Evolutionary conservation across 306 rosid genomes (phyloP).

Genomic region (Ziziphus jujuba): DNA sequence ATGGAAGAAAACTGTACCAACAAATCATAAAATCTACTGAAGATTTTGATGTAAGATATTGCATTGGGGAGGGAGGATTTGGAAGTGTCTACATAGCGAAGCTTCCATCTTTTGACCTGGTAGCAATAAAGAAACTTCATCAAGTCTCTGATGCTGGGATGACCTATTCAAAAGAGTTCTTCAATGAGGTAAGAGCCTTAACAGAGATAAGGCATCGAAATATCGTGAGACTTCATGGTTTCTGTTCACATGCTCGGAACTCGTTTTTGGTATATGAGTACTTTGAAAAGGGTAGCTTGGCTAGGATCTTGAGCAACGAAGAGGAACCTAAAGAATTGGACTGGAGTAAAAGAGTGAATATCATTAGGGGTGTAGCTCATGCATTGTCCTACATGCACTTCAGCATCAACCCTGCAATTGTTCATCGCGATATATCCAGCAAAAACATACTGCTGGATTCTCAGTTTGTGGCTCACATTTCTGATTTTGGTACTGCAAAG

Average conservation of each 20-base stretch:
- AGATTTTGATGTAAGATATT: slow-evolving; percentile 25
- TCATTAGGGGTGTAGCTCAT: slow-evolving; percentile 24
- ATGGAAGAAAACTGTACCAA: slow-evolving; percentile 28
- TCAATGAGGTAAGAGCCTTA: slow-evolving; percentile 7
- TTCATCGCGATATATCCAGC: slow-evolving; percentile 40
- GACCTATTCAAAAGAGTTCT: slow-evolving; percentile 1
- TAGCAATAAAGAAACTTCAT: slow-evolving; percentile 43
- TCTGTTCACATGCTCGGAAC: slow-evolving; percentile 11
- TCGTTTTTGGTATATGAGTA: slow-evolving; percentile 17
- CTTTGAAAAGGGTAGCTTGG: slow-evolving; percentile 33
- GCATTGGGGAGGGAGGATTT: slow-evolving; percentile 37
- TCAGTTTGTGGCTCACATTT: slow-evolving; percentile 11
- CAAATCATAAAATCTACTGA: slow-evolving; percentile 40
- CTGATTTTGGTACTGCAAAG: slow-evolving; percentile 32
- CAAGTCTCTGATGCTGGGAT: not conserved
- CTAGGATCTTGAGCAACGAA: slow-evolving; percentile 8
- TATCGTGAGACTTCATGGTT: slow-evolving; percentile 7
- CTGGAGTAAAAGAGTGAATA: slow-evolving; percentile 22
- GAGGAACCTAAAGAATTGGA: slow-evolving; percentile 24
- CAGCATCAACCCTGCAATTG: slow-evolving; percentile 13
- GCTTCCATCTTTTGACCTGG: slow-evolving; percentile 25
- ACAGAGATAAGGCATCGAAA: slow-evolving; percentile 14
- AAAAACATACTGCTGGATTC: slow-evolving; percentile 30
- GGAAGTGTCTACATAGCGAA: slow-evolving; percentile 41
- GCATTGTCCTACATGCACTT: slow-evolving; percentile 32